Base-by-base conservation (phyloP, 176 grass and related monocot genomes). In the Bolboschoenus planiculmis region DNA sequence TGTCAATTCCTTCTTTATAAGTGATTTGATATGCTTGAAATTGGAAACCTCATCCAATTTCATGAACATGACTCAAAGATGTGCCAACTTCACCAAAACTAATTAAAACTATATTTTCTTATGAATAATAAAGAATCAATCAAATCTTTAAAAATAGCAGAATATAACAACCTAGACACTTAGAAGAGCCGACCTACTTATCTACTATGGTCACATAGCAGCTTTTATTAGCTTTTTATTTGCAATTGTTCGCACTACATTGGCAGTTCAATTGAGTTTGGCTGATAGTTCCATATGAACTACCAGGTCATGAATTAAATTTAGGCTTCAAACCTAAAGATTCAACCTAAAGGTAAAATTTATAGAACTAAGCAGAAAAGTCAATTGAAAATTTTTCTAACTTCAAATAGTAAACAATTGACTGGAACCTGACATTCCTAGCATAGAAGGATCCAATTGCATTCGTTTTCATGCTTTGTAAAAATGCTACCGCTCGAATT, bases 1-100 rank as follows among this genome's bases (percentile, higher is more conserved):
- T 63, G 80, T 82, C 80, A 82, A 63, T 81, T 81, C 58, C 63
- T n/a, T 47, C 37, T 70, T 70, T 78, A 16, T 20, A 65, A 50
- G 24, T 18, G 58, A 65, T 31, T 82, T 66, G 34, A 66, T 44
- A 20, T 63, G 58, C 56, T 65, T 80, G 31, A 44, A 82, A 82
- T 63, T 46, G 40, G 3, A 82, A 82, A 5, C 29, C 7, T 66
- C 66, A 82, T 82, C 58, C 80, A 65, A 65, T 82, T 51, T 82
- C 54, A 63, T 48, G 58, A 13, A 65, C 37, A n/a, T 29, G 26
- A 50, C 40, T 5, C 62, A 4, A 63, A 48, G 37, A 82, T 82
- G 55, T 82, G n/a, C 13, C 58, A 40, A 43, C 35, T 56, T 81
- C 79, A 63, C 79, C 56, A 81, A 64, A 61, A 57, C 39, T 47